A percentile compares a stretch with the other conserved stretches of the same genome.
phyloP scores from a whole-genome alignment of 805 yeast species.

The Blastobotrys terrestris region DNA sequence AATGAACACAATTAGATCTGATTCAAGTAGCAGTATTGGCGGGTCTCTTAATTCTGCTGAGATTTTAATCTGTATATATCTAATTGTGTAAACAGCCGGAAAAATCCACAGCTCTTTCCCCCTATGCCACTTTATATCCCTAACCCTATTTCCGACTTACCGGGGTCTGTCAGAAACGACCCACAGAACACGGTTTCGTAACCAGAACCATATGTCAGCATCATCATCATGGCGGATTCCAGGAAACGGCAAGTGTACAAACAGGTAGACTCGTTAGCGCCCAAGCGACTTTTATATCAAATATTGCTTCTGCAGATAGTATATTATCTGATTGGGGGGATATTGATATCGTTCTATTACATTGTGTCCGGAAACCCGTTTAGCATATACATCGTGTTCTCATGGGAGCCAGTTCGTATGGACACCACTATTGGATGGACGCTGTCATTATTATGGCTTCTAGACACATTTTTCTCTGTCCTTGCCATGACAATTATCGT shows the following conservation, averaged over 20 bases:
- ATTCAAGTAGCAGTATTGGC: too few relatives aligned
- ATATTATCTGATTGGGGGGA: slow-evolving; percentile 67
- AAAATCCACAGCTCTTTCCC: neutral
- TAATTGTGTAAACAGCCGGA: too few relatives aligned
- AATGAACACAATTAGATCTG: too few relatives aligned
- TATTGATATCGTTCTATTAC: slow-evolving; percentile 60
- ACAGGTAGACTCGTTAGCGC: slow-evolving; percentile 45
- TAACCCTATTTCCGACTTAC: neutral
- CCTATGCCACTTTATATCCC: neutral
- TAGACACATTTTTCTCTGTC: slow-evolving; percentile 78
- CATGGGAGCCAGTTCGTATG: slow-evolving; percentile 69
- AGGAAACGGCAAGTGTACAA: slow-evolving; percentile 14
- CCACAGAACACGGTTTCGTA: neutral
- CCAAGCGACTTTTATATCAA: slow-evolving; percentile 57
- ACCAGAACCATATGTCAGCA: too few relatives aligned
- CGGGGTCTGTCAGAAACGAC: neutral
- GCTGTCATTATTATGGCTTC: slow-evolving; percentile 67
- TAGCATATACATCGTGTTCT: slow-evolving; percentile 63
- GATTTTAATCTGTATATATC: too few relatives aligned
- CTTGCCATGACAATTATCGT: slow-evolving; percentile 79
- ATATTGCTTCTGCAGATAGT: slow-evolving; percentile 71
- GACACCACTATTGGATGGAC: slow-evolving; percentile 79
- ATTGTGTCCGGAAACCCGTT: slow-evolving; percentile 66
- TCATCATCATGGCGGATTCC: too few relatives aligned
- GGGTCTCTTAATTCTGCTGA: too few relatives aligned